Percentiles rank a stretch among this genome's conserved stretches.
These are phyloP conservation scores for Talaromyces adpressus DNA, from an alignment of 495 filamentous ascomycete genomes.

Conservation along the genomic window DNA sequence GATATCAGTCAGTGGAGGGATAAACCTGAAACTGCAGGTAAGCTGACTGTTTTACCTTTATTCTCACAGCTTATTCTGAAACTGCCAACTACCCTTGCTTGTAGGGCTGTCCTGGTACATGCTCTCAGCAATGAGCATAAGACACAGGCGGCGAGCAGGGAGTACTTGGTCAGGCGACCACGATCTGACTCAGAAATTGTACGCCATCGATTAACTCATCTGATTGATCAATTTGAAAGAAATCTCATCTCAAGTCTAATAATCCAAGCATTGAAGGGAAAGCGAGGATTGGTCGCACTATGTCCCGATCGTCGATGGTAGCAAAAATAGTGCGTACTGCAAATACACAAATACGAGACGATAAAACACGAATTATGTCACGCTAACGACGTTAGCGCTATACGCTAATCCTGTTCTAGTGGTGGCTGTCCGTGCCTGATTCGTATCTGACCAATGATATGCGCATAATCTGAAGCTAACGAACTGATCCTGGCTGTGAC, in stretches of 20 bases:
- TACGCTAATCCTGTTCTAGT: background rate
- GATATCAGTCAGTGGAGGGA: background rate
- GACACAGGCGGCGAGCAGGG: background rate
- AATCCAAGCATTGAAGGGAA: background rate
- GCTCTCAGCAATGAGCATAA: background rate
- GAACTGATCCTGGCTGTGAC: background rate
- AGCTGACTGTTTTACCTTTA: background rate
- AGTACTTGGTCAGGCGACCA: background rate
- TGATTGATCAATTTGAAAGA: background rate
- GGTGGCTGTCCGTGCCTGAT: slow-evolving; percentile 2
- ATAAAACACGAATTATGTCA: background rate
- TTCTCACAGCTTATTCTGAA: background rate
- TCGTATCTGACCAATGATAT: background rate
- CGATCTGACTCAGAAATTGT: background rate
- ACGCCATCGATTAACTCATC: background rate
- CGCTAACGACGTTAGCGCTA: background rate
- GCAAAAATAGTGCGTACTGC: background rate
- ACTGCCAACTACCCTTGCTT: background rate
- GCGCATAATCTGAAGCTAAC: background rate
- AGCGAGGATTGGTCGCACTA: background rate
- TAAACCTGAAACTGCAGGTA: background rate
- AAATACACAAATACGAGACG: background rate
- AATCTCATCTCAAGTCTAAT: background rate
- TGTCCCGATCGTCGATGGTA: background rate
- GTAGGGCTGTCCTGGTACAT: background rate